A percentile compares a stretch with the other conserved stretches of the same genome.
Evolutionary conservation across 257 asterid genomes (phyloP).

Genomic region (Solanum ahanhuiri): DNA sequence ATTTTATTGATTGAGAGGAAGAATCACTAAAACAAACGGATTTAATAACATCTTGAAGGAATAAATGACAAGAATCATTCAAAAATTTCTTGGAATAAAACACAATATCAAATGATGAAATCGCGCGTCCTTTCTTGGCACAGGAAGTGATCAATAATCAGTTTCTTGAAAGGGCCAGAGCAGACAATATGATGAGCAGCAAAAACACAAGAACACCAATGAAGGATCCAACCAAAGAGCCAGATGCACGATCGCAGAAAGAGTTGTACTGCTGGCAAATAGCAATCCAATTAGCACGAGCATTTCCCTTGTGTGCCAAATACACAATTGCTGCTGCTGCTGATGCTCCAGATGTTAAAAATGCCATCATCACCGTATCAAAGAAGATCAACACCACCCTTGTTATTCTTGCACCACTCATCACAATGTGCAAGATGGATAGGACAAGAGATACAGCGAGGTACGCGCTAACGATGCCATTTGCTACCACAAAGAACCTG

Average conservation of each 20-base stretch:
- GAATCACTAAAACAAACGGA: neutral
- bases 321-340: conserved; percentile 67
- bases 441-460: conserved; percentile 50
- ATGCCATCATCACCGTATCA: conserved; percentile 46
- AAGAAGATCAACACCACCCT: conserved; percentile 45
- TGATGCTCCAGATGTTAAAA: conserved; percentile 64
- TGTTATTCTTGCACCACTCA: conserved; percentile 34
- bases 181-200: conserved; percentile 41
- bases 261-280: conserved; percentile 55
- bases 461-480: conserved; percentile 43
- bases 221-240: conserved; percentile 70
- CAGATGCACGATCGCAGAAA: conserved; percentile 60
- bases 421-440: conserved; percentile 61
- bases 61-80: no score
- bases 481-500: conserved; percentile 63
- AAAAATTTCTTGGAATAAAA: neutral
- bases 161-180: conserved; percentile 37
- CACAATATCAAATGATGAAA: neutral
- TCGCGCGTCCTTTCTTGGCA: neutral
- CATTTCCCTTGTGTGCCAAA: conserved; percentile 59
- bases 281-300: conserved; percentile 35
- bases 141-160: neutral
- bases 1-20: neutral
- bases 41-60: neutral
- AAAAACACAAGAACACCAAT: conserved; percentile 43